Conservation (phyloP, 192 early-diverging fungal genomes). For the Backusella parvicylindrica region DNA sequence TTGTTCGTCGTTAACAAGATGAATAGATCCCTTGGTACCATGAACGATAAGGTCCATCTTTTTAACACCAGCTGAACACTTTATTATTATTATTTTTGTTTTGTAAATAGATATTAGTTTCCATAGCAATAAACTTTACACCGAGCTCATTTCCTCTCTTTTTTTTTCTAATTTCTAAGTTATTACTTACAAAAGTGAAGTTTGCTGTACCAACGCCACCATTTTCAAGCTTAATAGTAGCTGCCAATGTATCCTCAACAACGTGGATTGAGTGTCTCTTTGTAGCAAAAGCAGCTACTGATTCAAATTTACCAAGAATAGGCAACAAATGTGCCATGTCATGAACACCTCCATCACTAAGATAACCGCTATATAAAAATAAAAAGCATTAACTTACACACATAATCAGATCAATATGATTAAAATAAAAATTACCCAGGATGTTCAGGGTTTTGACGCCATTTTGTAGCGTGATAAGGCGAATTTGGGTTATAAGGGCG, state of each 20-base stretch:
- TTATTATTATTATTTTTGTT: neutral
- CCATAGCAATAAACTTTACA: neutral
- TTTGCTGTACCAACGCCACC: slow-evolving; percentile 31
- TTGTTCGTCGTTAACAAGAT: slow-evolving; percentile 1
- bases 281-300: slow-evolving; percentile 25
- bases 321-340: slow-evolving; percentile 27
- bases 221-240: slow-evolving; percentile 16
- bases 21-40: slow-evolving; percentile 27
- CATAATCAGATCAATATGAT: neutral
- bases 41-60: slow-evolving; percentile 15
- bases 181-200: slow-evolving; percentile 35
- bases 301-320: slow-evolving; percentile 25
- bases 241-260: slow-evolving; percentile 26
- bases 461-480: slow-evolving; percentile 27
- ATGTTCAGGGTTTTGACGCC: slow-evolving; percentile 37
- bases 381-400: neutral
- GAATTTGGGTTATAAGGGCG: slow-evolving; percentile 29
- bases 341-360: slow-evolving; percentile 37
- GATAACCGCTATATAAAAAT: slow-evolving; percentile 28
- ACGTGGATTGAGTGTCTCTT: slow-evolving; percentile 24
- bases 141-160: neutral
- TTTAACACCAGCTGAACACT: slow-evolving; percentile 28
- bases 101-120: neutral
- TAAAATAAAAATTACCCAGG: slow-evolving; percentile 23
- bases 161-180: neutral